Evolutionary conservation across 176 grass and related monocot genomes (phyloP).

Genomic region (Coix lacrymajobi): DNA sequence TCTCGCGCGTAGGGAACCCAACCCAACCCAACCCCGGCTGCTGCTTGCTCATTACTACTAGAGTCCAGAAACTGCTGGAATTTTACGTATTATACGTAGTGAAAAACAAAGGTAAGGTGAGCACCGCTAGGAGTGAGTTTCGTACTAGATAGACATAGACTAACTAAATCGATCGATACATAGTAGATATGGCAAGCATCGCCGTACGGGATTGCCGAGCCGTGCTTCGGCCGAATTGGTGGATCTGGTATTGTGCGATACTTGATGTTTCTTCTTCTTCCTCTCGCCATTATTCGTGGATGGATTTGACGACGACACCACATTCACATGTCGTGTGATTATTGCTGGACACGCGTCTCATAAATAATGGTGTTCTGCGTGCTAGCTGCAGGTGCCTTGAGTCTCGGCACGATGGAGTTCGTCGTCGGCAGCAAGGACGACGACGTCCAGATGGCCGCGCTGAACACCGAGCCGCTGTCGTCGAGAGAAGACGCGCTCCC

Average conservation of each 20-base stretch:
- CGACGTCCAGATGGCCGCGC: not conserved
- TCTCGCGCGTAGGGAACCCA: not conserved
- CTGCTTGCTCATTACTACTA: not conserved
- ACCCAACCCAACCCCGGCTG: not conserved
- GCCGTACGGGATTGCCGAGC: constrained; percentile 40
- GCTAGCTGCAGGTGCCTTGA: constrained; percentile 6
- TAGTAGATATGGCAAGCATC: constrained; percentile 32
- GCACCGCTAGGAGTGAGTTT: not conserved
- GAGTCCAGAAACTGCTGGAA: not conserved
- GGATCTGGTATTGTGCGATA: constrained; percentile 44
- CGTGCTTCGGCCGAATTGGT: constrained; percentile 39
- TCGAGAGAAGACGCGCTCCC: constrained; percentile 15
- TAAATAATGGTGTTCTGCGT: not conserved
- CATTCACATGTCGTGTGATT: not conserved
- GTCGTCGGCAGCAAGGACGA: not conserved
- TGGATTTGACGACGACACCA: not conserved
- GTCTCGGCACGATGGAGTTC: constrained; percentile 11
- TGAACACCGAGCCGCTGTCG: not conserved
- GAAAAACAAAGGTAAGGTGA: constrained; percentile 24
- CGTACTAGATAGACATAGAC: not conserved
- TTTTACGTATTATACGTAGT: not conserved
- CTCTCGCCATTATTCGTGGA: not conserved
- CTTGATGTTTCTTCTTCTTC: constrained; percentile 3
- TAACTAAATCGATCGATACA: not conserved
- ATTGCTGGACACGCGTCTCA: not conserved